Evolutionary conservation across 345 rosid species (phyloP), one percentile per base, ranked within the genome.

Genomic region (Chamaenerion angustifolium): DNA sequence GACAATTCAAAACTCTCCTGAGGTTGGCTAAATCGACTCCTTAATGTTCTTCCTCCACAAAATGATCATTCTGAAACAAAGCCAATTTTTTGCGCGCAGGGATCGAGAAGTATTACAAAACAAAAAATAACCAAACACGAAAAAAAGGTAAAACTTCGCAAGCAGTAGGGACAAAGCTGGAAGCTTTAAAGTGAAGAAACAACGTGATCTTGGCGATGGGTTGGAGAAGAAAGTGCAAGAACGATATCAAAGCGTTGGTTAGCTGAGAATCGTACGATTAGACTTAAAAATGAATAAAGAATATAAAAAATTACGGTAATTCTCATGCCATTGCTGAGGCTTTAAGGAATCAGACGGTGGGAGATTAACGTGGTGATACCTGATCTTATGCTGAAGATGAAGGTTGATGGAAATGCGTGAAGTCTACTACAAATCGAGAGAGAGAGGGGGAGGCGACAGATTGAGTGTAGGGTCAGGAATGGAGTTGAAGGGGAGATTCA

Each of bases 311-410:
- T 7, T 5, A 31, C 7, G 5, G 37, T 31, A 31, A 23, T 23
- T 23, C 2, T 23, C 27, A 31, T 31, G 37, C 37, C 37, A 31
- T 31, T 31, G 41, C 21, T 58, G 16, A 43, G 21, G 51, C 6
- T 11, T 21, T 19, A 13, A n/a, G 40, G 2, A 15, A 17, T 21
- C 46, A 54, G 19, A 15, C 37, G 23, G n/a, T 18, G 55, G 0
- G 48, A 49, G 54, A 41, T 63, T 27, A 57, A 67, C 50, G 43
- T 60, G 67, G 11, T 43, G 10, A 15, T 64, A 50, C 72, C 68
- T 68, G 51, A 31, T 31, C 45, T 15, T 44, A 35, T 42, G 68
- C 62, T 57, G 15, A n/a, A 62, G n/a, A n/a, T n/a, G 56, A 21
- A 17, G 14, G 21, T 9, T 53, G 43, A 47, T 16, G 44, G 12